These are phyloP conservation scores for Diaporthe sp. DNA, from an alignment of 2,329 filamentous ascomycete genomes.

Conservation along the genomic window DNA sequence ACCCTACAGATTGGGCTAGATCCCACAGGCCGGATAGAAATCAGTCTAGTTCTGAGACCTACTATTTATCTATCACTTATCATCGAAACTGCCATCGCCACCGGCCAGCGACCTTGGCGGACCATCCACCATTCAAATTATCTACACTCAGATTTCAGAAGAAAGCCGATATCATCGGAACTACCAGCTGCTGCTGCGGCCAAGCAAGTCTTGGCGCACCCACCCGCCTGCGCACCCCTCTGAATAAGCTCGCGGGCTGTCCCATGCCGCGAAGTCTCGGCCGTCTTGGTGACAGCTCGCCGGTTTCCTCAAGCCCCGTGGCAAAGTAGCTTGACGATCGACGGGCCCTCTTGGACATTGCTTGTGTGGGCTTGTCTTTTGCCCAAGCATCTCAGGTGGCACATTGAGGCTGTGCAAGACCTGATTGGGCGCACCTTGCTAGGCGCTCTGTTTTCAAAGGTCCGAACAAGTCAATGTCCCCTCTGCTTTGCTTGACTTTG, in stretches of 20 bases:
- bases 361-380: slow-evolving; percentile 27
- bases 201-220: slow-evolving; percentile 28
- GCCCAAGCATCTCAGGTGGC: slow-evolving; percentile 17
- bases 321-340: slow-evolving; percentile 28
- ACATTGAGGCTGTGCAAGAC: slow-evolving; percentile 34
- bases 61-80: neutral
- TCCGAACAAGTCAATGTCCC: slow-evolving; percentile 14
- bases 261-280: slow-evolving; percentile 28
- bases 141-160: neutral
- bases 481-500: slow-evolving; percentile 1
- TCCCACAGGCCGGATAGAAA: neutral
- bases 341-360: slow-evolving; percentile 25
- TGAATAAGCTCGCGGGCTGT: slow-evolving; percentile 29
- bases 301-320: slow-evolving; percentile 14
- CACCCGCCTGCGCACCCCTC: slow-evolving; percentile 18
- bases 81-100: neutral
- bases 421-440: slow-evolving; percentile 7
- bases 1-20: neutral
- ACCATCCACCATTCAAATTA: neutral
- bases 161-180: neutral
- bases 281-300: slow-evolving; percentile 22
- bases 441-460: neutral
- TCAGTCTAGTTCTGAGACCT: neutral
- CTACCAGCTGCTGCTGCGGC: neutral
- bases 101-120: neutral